phyloP scores from a whole-genome alignment of 495 filamentous ascomycete species.

The Patellaria atrata region DNA sequence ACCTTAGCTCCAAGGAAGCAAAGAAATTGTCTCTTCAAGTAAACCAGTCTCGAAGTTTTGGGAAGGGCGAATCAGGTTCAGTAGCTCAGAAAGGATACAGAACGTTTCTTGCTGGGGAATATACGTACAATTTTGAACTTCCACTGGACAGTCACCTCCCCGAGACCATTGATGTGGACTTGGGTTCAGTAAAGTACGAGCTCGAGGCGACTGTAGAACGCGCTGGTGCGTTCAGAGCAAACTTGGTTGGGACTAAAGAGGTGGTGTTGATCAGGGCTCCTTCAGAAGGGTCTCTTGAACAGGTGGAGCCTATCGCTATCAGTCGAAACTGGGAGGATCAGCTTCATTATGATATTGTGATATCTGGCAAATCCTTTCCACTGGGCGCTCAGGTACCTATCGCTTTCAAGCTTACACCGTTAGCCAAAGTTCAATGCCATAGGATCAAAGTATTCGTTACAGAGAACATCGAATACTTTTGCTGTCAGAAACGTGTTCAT shows the following conservation, averaged over 20 bases:
- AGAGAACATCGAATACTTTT: slow-evolving; percentile 90
- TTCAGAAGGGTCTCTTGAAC: slow-evolving; percentile 81
- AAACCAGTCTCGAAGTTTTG: slow-evolving; percentile 74
- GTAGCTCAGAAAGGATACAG: slow-evolving; percentile 80
- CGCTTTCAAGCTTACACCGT: slow-evolving; percentile 89
- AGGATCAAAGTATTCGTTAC: slow-evolving; percentile 91
- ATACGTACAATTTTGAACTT: slow-evolving; percentile 89
- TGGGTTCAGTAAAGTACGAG: slow-evolving; percentile 80
- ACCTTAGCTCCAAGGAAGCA: slow-evolving; percentile 35
- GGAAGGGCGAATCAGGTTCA: slow-evolving; percentile 57
- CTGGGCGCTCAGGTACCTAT: slow-evolving; percentile 87
- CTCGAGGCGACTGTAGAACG: slow-evolving; percentile 80
- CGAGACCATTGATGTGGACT: slow-evolving; percentile 80
- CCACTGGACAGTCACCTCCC: slow-evolving; percentile 84
- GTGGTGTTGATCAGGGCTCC: slow-evolving; percentile 78
- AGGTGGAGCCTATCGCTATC: slow-evolving; percentile 92
- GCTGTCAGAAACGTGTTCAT: slow-evolving; percentile 72
- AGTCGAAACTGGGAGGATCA: slow-evolving; percentile 97
- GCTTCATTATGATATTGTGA: slow-evolving; percentile 95
- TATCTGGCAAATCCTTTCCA: slow-evolving; percentile 96
- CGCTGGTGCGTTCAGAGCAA: slow-evolving; percentile 82
- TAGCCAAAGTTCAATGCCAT: slow-evolving; percentile 94
- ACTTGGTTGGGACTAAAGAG: slow-evolving; percentile 72
- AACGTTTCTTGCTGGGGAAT: slow-evolving; percentile 77
- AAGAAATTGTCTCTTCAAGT: slow-evolving; percentile 64